These are phyloP conservation scores for Termitomyces sp. DNA, from an alignment of 768 basidiomycete species.

Conservation along the genomic window DNA sequence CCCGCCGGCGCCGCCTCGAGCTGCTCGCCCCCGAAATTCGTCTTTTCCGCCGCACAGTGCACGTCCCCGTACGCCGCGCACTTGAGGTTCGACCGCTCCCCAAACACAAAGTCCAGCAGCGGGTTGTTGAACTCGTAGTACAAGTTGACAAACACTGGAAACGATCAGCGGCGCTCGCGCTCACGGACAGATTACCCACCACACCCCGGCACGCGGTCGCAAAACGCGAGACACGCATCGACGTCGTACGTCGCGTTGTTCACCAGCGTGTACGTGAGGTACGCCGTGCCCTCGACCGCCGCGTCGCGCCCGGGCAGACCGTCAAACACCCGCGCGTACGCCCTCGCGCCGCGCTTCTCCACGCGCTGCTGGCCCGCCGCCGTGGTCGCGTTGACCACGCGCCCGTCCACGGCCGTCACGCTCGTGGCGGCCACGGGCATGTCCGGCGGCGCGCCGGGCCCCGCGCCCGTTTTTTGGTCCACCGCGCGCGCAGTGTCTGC, in stretches of 20 bases:
- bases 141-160: conserved; percentile 40
- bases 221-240: conserved; percentile 35
- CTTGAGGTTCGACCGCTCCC: conserved; percentile 38
- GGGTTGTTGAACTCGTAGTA: conserved; percentile 44
- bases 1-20: conserved; percentile 27
- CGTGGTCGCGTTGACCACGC: conserved; percentile 16
- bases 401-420: conserved; percentile 41
- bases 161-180: neutral
- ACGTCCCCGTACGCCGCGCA: conserved; percentile 40
- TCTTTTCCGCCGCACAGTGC: conserved; percentile 38
- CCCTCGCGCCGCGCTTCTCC: neutral
- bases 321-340: conserved; percentile 32
- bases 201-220: conserved; percentile 29
- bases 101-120: conserved; percentile 31
- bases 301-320: conserved; percentile 35
- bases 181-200: conserved; percentile 23
- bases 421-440: conserved; percentile 28
- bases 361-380: neutral
- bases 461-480: conserved; percentile 33
- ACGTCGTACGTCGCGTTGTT: conserved; percentile 40
- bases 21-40: conserved; percentile 38
- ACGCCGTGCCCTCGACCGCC: conserved; percentile 42
- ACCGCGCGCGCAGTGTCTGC: conserved; percentile 26
- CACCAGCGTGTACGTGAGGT: conserved; percentile 41
- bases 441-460: conserved; percentile 23